phyloP scores from a whole-genome alignment of 2,329 filamentous ascomycete genomes.

The Coniochaeta pulveracea region DNA sequence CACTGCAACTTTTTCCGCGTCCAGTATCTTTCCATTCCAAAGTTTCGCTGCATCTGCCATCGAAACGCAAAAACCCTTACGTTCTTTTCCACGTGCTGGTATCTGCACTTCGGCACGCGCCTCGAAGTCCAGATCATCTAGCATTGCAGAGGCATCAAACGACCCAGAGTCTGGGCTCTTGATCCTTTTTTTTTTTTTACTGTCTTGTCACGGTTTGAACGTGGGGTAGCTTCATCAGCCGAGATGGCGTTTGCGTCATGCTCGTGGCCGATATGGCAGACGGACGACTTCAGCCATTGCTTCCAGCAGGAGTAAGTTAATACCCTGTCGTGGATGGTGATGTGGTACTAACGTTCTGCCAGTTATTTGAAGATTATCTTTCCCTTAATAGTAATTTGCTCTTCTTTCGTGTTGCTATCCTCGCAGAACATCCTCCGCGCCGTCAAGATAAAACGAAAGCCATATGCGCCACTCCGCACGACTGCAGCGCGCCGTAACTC shows the following conservation, averaged over 20 bases:
- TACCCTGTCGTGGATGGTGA: background rate
- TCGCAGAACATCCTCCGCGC: conserved; percentile 44
- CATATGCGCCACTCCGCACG: conserved; percentile 45
- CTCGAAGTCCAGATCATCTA: too few relatives aligned
- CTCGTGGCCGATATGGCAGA: conserved; percentile 46
- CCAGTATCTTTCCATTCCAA: too few relatives aligned
- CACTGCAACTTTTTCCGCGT: too few relatives aligned
- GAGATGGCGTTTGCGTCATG: conserved; percentile 34
- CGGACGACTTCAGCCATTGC: conserved; percentile 53
- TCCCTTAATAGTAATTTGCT: conserved; percentile 57
- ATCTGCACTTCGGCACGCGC: too few relatives aligned
- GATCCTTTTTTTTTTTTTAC: too few relatives aligned
- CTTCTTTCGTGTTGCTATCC: conserved; percentile 59
- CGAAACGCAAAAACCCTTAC: too few relatives aligned
- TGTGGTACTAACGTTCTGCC: conserved; percentile 7
- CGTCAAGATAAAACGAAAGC: conserved; percentile 35
- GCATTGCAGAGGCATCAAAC: too few relatives aligned
- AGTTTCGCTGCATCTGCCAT: too few relatives aligned
- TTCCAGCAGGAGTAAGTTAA: conserved; percentile 55
- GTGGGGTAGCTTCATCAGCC: background rate
- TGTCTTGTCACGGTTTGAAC: too few relatives aligned
- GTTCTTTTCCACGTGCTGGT: too few relatives aligned
- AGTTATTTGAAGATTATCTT: conserved; percentile 75
- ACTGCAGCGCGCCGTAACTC: conserved; percentile 26
- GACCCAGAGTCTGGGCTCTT: too few relatives aligned